These are phyloP conservation scores for Lactarius hatsudake DNA, from an alignment of 768 basidiomycete genomes.

Conservation along the genomic window DNA sequence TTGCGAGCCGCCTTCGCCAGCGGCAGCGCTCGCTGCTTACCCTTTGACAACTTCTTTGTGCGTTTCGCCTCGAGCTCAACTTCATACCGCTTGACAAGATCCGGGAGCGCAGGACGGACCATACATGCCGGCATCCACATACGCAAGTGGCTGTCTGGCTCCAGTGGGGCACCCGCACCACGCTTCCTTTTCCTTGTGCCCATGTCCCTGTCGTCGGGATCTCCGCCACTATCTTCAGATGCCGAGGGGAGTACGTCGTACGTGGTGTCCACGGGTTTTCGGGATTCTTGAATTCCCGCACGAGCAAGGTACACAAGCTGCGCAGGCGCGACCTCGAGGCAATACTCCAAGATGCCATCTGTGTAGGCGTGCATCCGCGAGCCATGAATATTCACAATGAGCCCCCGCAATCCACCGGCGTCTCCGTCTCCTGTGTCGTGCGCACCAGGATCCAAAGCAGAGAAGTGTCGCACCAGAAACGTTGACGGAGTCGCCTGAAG, in stretches of 20 bases:
- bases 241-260: constrained; percentile 36
- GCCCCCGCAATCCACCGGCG: constrained; percentile 36
- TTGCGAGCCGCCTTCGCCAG: too few species aligned
- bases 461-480: constrained; percentile 45
- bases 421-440: constrained; percentile 36
- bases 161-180: constrained; percentile 42
- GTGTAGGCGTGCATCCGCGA: constrained; percentile 66
- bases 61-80: constrained; percentile 37
- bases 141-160: constrained; percentile 46
- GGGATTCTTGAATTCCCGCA: constrained; percentile 60
- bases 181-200: constrained; percentile 38
- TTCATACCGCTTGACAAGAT: constrained; percentile 61
- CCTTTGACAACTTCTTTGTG: constrained; percentile 11
- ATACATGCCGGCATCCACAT: neutral
- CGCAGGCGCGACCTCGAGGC: constrained; percentile 69
- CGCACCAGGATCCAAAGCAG: constrained; percentile 46
- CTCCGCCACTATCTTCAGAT: constrained; percentile 45
- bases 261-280: constrained; percentile 38
- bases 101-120: constrained; percentile 44
- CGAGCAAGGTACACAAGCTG: constrained; percentile 63
- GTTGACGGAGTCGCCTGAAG: constrained; percentile 43
- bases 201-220: constrained; percentile 46
- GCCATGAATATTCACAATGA: constrained; percentile 66
- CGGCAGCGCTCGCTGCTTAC: neutral
- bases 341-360: constrained; percentile 71